Evolutionary conservation across 768 basidiomycete genomes (phyloP).

Genomic region (Suillus paluster): DNA sequence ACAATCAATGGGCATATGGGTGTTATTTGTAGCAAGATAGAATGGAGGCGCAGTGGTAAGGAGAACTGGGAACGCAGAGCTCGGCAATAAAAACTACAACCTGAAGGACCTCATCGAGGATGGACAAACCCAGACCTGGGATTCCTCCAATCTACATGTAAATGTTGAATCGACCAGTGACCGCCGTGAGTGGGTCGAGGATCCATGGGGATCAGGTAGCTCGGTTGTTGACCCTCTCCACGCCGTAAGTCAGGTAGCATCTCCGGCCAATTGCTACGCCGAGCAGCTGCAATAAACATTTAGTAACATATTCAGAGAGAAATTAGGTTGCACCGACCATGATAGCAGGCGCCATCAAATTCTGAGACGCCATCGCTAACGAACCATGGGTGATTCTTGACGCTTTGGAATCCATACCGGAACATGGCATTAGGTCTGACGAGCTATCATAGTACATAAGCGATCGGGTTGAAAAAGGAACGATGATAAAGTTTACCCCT

Average conservation of each 20-base stretch:
- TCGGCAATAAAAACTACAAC: too few relatives aligned
- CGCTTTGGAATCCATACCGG: neutral
- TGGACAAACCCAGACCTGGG: conserved; percentile 1
- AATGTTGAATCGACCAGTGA: too few relatives aligned
- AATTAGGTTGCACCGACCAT: conserved; percentile 19
- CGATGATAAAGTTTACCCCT: conserved; percentile 29
- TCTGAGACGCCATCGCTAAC: conserved; percentile 20
- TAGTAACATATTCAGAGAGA: neutral
- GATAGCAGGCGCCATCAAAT: conserved; percentile 23
- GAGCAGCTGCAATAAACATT: conserved; percentile 1
- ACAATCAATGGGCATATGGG: too few relatives aligned
- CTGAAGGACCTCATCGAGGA: neutral
- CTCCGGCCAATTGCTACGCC: neutral
- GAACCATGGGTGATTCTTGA: conserved; percentile 9
- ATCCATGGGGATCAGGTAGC: neutral
- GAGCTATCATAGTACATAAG: neutral
- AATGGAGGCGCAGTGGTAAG: too few relatives aligned
- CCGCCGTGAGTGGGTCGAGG: too few relatives aligned
- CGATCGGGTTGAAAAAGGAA: too few relatives aligned
- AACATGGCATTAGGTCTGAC: neutral
- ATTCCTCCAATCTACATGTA: conserved; percentile 2
- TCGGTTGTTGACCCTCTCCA: too few relatives aligned
- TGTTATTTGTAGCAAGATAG: too few relatives aligned
- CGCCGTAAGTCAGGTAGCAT: neutral
- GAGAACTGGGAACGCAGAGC: too few relatives aligned